phyloP scores from a whole-genome alignment of 306 rosid species.

The Cyclanthera cordifolia region DNA sequence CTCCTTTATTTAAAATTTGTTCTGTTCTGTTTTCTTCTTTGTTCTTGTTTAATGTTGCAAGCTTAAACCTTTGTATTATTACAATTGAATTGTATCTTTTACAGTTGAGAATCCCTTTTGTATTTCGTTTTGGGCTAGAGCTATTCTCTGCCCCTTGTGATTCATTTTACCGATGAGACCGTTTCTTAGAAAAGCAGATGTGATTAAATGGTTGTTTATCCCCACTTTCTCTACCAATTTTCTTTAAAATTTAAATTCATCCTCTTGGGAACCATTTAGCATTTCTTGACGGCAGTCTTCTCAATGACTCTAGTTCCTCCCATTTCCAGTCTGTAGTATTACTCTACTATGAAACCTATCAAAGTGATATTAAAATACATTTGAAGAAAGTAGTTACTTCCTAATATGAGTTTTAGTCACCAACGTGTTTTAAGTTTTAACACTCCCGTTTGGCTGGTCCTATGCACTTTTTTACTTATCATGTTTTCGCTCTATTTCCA shows the following conservation, averaged over 20 bases:
- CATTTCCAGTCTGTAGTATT: neutral
- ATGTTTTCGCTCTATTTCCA: conserved; percentile 1
- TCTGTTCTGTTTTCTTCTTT: neutral
- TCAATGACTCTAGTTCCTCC: neutral
- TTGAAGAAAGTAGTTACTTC: neutral
- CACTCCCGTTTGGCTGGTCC: neutral
- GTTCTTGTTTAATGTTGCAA: neutral
- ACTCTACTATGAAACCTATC: neutral
- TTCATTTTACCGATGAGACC: neutral
- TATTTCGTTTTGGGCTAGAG: neutral
- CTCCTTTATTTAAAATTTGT: neutral
- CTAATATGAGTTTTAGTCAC: neutral
- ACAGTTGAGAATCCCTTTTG: neutral
- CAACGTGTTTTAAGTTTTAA: neutral
- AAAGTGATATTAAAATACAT: neutral
- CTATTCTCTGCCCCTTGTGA: neutral
- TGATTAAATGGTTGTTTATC: neutral
- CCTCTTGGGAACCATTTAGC: neutral
- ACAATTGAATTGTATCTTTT: neutral
- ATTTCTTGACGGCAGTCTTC: neutral
- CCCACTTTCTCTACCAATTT: neutral
- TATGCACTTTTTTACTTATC: neutral
- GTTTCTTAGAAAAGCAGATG: neutral
- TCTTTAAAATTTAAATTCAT: neutral
- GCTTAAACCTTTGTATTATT: neutral